phyloP scores from a whole-genome alignment of 257 asterid species.

The Solanum medicagineum region DNA sequence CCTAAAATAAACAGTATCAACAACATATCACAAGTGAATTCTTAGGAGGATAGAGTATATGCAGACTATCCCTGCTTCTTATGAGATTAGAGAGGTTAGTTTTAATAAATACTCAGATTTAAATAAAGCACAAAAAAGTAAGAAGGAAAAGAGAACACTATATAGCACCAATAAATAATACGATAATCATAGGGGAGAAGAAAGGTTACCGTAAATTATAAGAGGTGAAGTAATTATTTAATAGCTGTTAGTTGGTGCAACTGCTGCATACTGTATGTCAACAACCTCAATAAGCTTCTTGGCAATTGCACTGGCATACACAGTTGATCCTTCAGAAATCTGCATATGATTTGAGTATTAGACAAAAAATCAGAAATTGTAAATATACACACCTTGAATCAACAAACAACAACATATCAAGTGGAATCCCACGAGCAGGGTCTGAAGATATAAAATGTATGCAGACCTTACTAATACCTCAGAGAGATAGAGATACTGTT shows the following conservation, averaged over 20 bases:
- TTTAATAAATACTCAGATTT: neutral
- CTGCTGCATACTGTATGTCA: constrained; percentile 61
- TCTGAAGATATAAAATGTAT: no score
- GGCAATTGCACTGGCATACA: constrained; percentile 80
- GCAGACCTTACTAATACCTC: no score
- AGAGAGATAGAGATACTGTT: no score
- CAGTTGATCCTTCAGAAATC: constrained; percentile 85
- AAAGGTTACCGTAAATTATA: neutral
- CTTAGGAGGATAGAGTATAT: neutral
- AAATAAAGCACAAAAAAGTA: neutral
- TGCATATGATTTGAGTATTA: constrained; percentile 11
- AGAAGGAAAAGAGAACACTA: neutral
- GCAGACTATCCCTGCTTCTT: neutral
- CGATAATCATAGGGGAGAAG: neutral
- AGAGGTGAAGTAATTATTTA: constrained; percentile 10
- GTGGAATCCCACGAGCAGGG: no score
- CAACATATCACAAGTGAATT: neutral
- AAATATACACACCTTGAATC: neutral
- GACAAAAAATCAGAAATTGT: neutral
- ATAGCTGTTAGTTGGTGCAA: constrained; percentile 51
- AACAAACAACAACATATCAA: no score
- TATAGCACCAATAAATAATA: neutral
- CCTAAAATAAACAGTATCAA: neutral
- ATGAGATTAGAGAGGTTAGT: neutral
- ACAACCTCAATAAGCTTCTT: constrained; percentile 78